These are phyloP conservation scores for Hsuehochloa calcarea DNA, from an alignment of 176 grass and related monocot genomes.

Conservation along the genomic window DNA sequence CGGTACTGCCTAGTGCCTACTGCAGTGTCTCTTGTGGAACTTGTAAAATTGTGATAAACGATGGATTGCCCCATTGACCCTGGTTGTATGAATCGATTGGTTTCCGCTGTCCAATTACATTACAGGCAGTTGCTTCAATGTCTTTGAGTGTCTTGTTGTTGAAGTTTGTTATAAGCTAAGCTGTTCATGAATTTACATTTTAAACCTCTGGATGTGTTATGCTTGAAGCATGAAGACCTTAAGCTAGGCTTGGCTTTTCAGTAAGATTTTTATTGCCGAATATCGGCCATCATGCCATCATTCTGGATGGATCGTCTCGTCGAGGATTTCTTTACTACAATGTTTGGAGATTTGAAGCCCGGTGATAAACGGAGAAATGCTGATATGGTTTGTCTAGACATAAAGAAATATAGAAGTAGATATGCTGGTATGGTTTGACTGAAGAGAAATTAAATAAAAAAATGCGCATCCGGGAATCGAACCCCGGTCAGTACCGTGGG, in stretches of 20 bases:
- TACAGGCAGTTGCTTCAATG: background rate
- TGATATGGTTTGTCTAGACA: background rate
- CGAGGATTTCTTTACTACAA: no score
- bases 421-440: no score
- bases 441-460: no score
- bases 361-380: background rate
- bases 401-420: background rate
- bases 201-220: background rate
- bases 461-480: conserved; percentile 96
- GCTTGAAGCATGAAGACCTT: background rate
- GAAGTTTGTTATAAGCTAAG: background rate
- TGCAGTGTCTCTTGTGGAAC: background rate
- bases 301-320: no score
- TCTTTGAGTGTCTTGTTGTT: background rate
- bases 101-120: background rate
- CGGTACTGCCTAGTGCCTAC: background rate
- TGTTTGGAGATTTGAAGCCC: background rate
- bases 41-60: background rate
- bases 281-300: background rate
- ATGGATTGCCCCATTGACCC: background rate
- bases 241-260: background rate
- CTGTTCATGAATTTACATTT: background rate
- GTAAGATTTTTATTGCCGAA: background rate
- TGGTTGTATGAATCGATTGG: background rate
- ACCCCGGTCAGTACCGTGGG: conserved; percentile 98